Conservation (phyloP, 495 filamentous ascomycete species). For the Penicillium fimorum region DNA sequence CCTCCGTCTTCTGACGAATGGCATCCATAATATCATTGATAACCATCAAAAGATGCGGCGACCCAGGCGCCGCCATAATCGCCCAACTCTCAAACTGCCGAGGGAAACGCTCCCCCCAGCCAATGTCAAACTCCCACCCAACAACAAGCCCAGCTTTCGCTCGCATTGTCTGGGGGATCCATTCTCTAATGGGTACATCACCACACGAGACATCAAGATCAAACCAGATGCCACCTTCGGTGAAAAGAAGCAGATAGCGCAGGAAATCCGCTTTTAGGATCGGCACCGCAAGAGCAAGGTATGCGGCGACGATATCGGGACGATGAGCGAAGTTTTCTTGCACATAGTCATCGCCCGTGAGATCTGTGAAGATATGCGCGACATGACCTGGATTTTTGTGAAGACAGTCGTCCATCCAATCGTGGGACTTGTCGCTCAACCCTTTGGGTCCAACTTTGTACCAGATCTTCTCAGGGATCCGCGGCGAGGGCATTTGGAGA, state of each 20-base stretch:
- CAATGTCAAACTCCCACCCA: conserved; percentile 8
- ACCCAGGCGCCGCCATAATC: not conserved
- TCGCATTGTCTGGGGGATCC: not conserved
- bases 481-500: not conserved
- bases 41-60: conserved; percentile 1
- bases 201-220: conserved; percentile 9
- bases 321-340: not conserved
- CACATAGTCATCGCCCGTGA: conserved; percentile 8
- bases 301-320: conserved; percentile 3
- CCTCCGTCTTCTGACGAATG: not conserved
- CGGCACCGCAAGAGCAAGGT: conserved; percentile 1
- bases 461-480: conserved; percentile 8
- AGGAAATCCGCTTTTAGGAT: conserved; percentile 7
- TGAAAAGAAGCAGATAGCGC: conserved; percentile 4
- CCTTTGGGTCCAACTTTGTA: conserved; percentile 6
- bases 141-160: conserved; percentile 4
- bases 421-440: not conserved
- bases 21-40: conserved; percentile 6
- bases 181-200: conserved; percentile 2
- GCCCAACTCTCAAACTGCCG: conserved; percentile 10
- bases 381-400: conserved; percentile 2
- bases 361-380: conserved; percentile 6
- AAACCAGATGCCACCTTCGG: conserved; percentile 2
- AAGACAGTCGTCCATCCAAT: not conserved
- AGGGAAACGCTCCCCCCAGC: conserved; percentile 1